Evolutionary conservation across 805 yeast species (phyloP).

Genomic region (Candida saitoana): DNA sequence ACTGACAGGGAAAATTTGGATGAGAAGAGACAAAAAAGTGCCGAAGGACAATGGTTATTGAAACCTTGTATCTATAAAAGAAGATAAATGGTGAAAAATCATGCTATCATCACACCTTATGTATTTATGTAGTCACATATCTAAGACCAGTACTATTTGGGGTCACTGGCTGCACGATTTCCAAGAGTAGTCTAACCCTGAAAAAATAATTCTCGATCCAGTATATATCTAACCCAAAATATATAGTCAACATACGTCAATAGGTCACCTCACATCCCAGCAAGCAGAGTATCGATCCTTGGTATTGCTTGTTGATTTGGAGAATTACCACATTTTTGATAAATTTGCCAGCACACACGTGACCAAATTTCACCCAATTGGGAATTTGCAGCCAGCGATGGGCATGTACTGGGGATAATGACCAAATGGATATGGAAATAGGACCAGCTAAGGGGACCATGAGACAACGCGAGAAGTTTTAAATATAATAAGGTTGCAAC

Average conservation of each 20-base stretch:
- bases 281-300: background rate
- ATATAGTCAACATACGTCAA: background rate
- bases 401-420: background rate
- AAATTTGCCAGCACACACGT: background rate
- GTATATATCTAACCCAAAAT: too few relatives aligned
- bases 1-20: conserved; percentile 58
- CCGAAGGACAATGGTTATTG: conserved; percentile 85
- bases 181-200: too few relatives aligned
- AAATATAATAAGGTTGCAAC: background rate
- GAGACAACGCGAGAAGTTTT: background rate
- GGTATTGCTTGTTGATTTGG: background rate
- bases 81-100: too few relatives aligned
- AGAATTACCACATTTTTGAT: background rate
- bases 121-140: too few relatives aligned
- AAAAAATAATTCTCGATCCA: too few relatives aligned
- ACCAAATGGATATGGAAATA: background rate
- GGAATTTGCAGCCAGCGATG: background rate
- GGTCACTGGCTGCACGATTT: too few relatives aligned
- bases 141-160: too few relatives aligned
- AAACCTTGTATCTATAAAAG: conserved; percentile 96
- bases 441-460: background rate
- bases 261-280: background rate
- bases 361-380: background rate
- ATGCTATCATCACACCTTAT: too few relatives aligned
- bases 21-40: conserved; percentile 45